These are phyloP conservation scores for Colletotrichum lupini DNA, from an alignment of 2,329 filamentous ascomycete genomes.

Conservation along the genomic window DNA sequence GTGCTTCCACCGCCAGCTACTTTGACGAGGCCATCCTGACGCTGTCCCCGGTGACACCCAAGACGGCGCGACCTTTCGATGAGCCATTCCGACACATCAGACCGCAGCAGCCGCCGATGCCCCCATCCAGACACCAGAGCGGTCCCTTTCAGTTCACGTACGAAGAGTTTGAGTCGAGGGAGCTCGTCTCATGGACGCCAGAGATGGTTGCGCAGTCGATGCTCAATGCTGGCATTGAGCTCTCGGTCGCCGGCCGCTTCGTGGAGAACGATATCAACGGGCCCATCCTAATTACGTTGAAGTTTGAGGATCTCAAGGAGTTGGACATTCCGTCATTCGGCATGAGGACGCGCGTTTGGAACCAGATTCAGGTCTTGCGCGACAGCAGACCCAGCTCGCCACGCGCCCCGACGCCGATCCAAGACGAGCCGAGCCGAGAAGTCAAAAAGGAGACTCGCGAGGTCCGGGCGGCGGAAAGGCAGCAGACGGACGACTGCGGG, in stretches of 20 bases:
- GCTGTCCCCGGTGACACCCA: conserved; percentile 79
- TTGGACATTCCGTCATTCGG: conserved; percentile 85
- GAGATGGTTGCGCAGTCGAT: conserved; percentile 88
- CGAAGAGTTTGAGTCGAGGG: conserved; percentile 66
- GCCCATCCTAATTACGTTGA: conserved; percentile 86
- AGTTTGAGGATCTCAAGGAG: conserved; percentile 88
- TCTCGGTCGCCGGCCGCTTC: conserved; percentile 83
- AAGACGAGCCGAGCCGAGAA: conserved; percentile 66
- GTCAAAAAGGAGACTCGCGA: conserved; percentile 54
- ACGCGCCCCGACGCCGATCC: conserved; percentile 68
- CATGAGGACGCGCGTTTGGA: conserved; percentile 82
- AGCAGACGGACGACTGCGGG: conserved; percentile 49
- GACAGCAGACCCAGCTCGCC: conserved; percentile 64
- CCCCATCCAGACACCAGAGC: conserved; percentile 47
- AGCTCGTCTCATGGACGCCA: conserved; percentile 76
- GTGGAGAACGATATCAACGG: conserved; percentile 93
- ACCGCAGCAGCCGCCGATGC: conserved; percentile 31
- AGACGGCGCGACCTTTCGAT: conserved; percentile 57
- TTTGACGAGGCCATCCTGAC: conserved; percentile 67
- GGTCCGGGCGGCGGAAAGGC: conserved; percentile 47
- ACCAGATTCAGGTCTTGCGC: conserved; percentile 78
- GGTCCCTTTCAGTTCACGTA: conserved; percentile 68
- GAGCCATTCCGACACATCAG: conserved; percentile 31
- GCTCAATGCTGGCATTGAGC: conserved; percentile 84
- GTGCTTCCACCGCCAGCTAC: conserved; percentile 70